A percentile compares a stretch with the other conserved stretches of the same genome.
Evolutionary conservation across 495 filamentous ascomycete species (phyloP).

Genomic region (Aspergillus kassunensis): DNA sequence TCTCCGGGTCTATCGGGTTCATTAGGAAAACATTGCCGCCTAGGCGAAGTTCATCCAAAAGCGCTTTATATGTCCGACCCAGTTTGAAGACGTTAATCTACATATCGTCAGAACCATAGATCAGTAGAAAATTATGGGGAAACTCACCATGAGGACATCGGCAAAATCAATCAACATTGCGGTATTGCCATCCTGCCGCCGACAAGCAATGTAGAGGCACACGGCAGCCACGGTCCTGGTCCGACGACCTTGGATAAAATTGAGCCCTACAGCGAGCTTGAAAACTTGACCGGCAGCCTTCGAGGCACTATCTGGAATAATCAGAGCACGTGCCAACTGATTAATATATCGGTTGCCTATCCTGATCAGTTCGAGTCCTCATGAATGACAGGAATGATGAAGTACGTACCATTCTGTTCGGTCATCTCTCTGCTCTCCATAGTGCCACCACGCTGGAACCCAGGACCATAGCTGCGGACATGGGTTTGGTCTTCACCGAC

Average conservation of each 20-base stretch:
- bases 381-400: conserved; percentile 2
- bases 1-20: conserved; percentile 69
- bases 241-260: conserved; percentile 88
- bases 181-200: conserved; percentile 57
- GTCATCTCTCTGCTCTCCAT: conserved; percentile 67
- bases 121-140: not conserved
- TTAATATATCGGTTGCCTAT: conserved; percentile 45
- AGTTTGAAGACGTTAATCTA: conserved; percentile 88
- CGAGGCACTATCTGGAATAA: conserved; percentile 54
- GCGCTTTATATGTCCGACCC: conserved; percentile 74
- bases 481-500: conserved; percentile 76
- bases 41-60: conserved; percentile 62
- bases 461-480: conserved; percentile 56
- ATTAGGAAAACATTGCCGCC: conserved; percentile 46
- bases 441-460: conserved; percentile 52
- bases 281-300: conserved; percentile 68
- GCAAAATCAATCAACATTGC: conserved; percentile 93
- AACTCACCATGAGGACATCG: conserved; percentile 60
- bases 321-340: conserved; percentile 46
- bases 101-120: not conserved
- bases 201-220: conserved; percentile 82
- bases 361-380: conserved; percentile 20
- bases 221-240: conserved; percentile 78
- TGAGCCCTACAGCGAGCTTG: conserved; percentile 64
- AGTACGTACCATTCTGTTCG: conserved; percentile 53